Conservation (phyloP, 2,329 filamentous ascomycete genomes). For the Podosphaera fusca region DNA sequence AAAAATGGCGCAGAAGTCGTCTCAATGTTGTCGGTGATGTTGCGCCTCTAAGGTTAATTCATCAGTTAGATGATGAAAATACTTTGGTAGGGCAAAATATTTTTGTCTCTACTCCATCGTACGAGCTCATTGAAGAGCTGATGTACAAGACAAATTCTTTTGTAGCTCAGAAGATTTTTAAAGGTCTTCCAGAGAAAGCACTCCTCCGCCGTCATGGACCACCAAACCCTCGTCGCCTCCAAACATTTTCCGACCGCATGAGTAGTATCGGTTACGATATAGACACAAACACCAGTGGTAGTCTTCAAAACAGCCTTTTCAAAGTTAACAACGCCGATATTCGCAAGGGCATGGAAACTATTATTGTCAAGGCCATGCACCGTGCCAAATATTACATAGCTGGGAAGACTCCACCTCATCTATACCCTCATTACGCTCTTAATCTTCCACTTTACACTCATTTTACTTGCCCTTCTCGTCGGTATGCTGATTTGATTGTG, state of each 20-base stretch:
- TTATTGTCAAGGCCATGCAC: slow-evolving; percentile 85
- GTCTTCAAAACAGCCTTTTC: slow-evolving; percentile 85
- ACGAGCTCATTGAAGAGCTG: slow-evolving; percentile 87
- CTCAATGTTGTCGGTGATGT: slow-evolving; percentile 63
- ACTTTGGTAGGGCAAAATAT: slow-evolving; percentile 92
- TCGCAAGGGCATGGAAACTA: slow-evolving; percentile 93
- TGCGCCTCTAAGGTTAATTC: slow-evolving; percentile 66
- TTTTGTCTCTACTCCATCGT: slow-evolving; percentile 71
- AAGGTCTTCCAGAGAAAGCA: slow-evolving; percentile 72
- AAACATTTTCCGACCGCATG: slow-evolving; percentile 86
- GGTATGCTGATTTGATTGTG: slow-evolving; percentile 85
- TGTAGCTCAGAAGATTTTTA: slow-evolving; percentile 62
- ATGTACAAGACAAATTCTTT: slow-evolving; percentile 80
- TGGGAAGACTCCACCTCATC: slow-evolving; percentile 52
- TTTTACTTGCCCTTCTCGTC: slow-evolving; percentile 84
- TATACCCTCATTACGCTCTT: slow-evolving; percentile 72
- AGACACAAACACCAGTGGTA: slow-evolving; percentile 71
- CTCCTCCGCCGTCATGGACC: slow-evolving; percentile 67
- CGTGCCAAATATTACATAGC: slow-evolving; percentile 87
- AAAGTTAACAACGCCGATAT: slow-evolving; percentile 72
- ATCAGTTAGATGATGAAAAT: slow-evolving; percentile 94
- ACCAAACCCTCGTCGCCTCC: slow-evolving; percentile 69
- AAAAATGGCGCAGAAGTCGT: slow-evolving; percentile 75
- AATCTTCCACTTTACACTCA: slow-evolving; percentile 92
- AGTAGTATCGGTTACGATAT: slow-evolving; percentile 73